Percentiles rank a stretch among this genome's conserved stretches.
Evolutionary conservation across 768 basidiomycete genomes (phyloP).

Genomic region (Grammothele lineata): DNA sequence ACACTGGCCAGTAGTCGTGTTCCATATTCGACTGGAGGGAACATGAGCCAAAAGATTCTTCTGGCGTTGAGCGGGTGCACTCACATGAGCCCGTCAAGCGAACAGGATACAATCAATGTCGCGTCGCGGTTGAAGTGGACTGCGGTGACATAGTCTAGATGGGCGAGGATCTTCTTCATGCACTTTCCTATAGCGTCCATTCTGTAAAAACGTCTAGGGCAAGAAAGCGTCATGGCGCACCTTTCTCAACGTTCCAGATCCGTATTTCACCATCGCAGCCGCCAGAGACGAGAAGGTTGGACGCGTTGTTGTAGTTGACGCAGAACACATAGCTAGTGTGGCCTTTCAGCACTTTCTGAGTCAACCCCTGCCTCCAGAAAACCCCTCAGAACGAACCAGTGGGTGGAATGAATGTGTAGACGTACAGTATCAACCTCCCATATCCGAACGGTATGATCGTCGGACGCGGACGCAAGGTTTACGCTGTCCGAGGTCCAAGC

Average conservation of each 20-base stretch:
- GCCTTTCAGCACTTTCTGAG: constrained; percentile 67
- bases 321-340: constrained; percentile 91
- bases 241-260: constrained; percentile 87
- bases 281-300: constrained; percentile 87
- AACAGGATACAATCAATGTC: constrained; percentile 85
- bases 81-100: constrained; percentile 92
- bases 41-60: no score
- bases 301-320: constrained; percentile 84
- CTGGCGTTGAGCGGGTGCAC: constrained; percentile 27
- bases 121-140: constrained; percentile 94
- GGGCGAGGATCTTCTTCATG: constrained; percentile 84
- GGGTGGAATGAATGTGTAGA: constrained; percentile 11
- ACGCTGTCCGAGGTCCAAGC: constrained; percentile 83
- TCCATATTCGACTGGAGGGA: constrained; percentile 94
- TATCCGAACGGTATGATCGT: constrained; percentile 85
- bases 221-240: constrained; percentile 36
- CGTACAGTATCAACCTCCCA: constrained; percentile 83
- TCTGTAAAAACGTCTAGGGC: neutral
- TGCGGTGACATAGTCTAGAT: constrained; percentile 91
- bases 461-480: constrained; percentile 86
- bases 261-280: constrained; percentile 90
- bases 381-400: no score
- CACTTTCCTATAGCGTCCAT: constrained; percentile 57
- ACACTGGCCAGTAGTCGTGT: constrained; percentile 87
- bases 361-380: constrained; percentile 69